These are phyloP conservation scores for Terfezia boudieri DNA, from an alignment of 495 filamentous ascomycete genomes.

Conservation along the genomic window DNA sequence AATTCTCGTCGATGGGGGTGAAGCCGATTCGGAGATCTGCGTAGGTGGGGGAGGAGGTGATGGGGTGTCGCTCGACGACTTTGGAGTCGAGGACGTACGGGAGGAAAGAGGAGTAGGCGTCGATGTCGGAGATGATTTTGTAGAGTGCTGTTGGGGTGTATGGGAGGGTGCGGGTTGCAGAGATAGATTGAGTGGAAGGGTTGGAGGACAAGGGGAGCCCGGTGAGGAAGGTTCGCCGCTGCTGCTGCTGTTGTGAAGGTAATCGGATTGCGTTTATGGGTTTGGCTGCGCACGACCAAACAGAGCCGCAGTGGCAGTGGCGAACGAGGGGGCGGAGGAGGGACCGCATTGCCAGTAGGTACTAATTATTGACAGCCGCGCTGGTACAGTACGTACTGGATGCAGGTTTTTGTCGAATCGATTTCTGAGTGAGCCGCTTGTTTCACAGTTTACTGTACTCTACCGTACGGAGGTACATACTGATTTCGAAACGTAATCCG, in stretches of 20 bases:
- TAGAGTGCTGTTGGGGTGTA: slow-evolving; percentile 51
- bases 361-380: no score
- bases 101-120: slow-evolving; percentile 59
- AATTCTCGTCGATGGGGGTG: slow-evolving; percentile 57
- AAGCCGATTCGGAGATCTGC: slow-evolving; percentile 71
- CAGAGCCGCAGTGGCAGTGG: neutral
- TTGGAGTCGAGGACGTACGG: slow-evolving; percentile 56
- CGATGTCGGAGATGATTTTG: slow-evolving; percentile 61
- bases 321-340: neutral
- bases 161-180: slow-evolving; percentile 54
- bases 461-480: no score
- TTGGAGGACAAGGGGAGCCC: slow-evolving; percentile 20
- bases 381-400: no score
- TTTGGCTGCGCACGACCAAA: neutral
- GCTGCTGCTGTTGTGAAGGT: neutral
- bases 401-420: no score
- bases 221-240: neutral
- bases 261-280: neutral
- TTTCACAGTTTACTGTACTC: no score
- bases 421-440: no score
- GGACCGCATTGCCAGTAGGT: neutral
- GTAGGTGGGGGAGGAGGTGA: slow-evolving; percentile 35
- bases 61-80: slow-evolving; percentile 32
- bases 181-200: slow-evolving; percentile 32
- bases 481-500: no score